Conservation (phyloP, 2,329 filamentous ascomycete species). For the Penicillium vulpinum region DNA sequence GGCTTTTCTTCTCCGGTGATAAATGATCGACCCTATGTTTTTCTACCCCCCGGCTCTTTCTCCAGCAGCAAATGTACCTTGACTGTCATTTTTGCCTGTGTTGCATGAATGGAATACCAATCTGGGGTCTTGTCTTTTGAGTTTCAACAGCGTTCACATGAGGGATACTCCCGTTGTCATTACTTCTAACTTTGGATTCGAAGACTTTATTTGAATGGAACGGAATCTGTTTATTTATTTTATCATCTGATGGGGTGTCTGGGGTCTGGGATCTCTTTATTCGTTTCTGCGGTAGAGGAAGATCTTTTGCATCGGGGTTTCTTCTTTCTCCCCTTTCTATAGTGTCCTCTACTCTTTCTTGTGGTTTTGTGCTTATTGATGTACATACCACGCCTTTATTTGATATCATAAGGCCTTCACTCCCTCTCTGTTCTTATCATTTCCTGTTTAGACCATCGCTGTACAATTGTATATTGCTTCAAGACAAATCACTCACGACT, state of each 20-base stretch:
- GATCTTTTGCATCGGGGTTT: neutral
- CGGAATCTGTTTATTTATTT: conserved; percentile 3
- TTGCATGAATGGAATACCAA: conserved; percentile 10
- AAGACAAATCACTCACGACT: neutral
- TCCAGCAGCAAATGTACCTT: conserved; percentile 18
- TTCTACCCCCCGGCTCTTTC: conserved; percentile 9
- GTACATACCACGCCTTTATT: conserved; percentile 11
- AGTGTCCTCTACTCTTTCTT: neutral
- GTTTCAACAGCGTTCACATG: conserved; percentile 17
- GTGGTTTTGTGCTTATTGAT: neutral
- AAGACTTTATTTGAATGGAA: conserved; percentile 16
- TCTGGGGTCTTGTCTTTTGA: conserved; percentile 1
- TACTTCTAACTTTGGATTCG: conserved; percentile 8
- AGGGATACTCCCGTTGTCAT: conserved; percentile 8
- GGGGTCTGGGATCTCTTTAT: conserved; percentile 1
- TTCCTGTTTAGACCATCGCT: neutral
- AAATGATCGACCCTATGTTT: conserved; percentile 21
- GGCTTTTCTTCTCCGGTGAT: conserved; percentile 16
- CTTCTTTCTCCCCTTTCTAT: neutral
- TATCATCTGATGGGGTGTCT: conserved; percentile 10
- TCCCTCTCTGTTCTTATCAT: neutral
- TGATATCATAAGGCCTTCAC: neutral
- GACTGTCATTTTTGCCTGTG: conserved; percentile 14
- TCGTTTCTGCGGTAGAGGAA: neutral
- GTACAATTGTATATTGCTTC: neutral